Evolutionary conservation across 2,329 filamentous ascomycete genomes (phyloP).

Genomic region (Verticillium klebahnii): DNA sequence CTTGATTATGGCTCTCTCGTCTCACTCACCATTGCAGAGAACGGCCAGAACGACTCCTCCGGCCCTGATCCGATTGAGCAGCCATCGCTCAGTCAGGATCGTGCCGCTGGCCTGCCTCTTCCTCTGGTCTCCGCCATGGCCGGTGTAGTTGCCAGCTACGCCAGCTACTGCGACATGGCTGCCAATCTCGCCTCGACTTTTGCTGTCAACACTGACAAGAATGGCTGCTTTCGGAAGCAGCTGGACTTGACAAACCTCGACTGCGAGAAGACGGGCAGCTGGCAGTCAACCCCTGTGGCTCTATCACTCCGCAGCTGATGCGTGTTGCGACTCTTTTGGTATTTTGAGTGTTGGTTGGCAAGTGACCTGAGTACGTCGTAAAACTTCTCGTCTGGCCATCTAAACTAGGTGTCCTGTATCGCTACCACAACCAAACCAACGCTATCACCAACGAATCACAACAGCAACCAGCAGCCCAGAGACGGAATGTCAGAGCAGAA

Average conservation of each 20-base stretch:
- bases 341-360: slow-evolving; percentile 8
- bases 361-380: slow-evolving; percentile 16
- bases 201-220: neutral
- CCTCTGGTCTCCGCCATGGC: neutral
- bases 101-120: neutral
- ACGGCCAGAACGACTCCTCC: neutral
- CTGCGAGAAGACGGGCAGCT: neutral
- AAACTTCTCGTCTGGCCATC: slow-evolving; percentile 15
- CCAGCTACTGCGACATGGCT: neutral
- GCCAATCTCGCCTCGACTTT: neutral
- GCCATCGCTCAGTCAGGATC: neutral
- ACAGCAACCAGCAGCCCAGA: neutral
- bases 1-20: neutral
- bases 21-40: neutral
- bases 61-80: neutral
- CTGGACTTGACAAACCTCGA: neutral
- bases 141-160: neutral
- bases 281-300: neutral
- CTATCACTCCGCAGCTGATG: neutral
- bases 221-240: neutral
- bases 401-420: slow-evolving; percentile 9
- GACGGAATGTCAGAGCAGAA: neutral
- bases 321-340: neutral
- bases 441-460: neutral
- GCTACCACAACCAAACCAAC: slow-evolving; percentile 9